A percentile compares a stretch with the other conserved stretches of the same genome.
phyloP scores from a whole-genome alignment of 1,284 basidiomycete species.

The Neonothopanus nambi region DNA sequence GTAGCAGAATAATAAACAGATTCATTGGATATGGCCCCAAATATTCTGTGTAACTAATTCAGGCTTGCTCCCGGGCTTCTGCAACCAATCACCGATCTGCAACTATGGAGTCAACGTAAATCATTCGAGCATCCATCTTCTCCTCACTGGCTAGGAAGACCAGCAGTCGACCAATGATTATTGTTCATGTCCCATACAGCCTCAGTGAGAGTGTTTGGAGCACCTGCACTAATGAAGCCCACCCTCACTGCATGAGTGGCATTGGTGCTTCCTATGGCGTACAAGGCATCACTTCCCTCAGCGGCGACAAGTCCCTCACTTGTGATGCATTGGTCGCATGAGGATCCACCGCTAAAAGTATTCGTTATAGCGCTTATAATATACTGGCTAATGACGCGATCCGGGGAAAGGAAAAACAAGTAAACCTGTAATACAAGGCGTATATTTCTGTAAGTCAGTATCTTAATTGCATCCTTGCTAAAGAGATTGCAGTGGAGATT shows the following conservation, averaged over 20 bases:
- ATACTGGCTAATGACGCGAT: slow-evolving; percentile 5
- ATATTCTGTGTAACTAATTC: too few species aligned
- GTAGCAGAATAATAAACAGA: too few species aligned
- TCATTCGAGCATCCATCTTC: too few species aligned
- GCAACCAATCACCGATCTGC: too few species aligned
- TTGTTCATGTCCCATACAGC: background rate
- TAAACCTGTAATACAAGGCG: background rate
- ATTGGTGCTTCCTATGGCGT: slow-evolving; percentile 4
- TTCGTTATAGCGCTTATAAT: background rate
- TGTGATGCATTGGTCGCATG: slow-evolving; percentile 1
- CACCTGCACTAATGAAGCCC: slow-evolving; percentile 8
- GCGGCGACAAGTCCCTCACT: slow-evolving; percentile 3
- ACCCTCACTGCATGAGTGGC: background rate
- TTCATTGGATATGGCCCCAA: too few species aligned
- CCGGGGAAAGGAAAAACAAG: slow-evolving; percentile 7
- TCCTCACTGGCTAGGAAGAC: too few species aligned
- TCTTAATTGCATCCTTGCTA: too few species aligned
- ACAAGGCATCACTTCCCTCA: slow-evolving; percentile 2
- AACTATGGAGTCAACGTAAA: too few species aligned
- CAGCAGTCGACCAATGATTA: background rate
- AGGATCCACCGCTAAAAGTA: background rate
- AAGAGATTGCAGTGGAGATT: too few species aligned
- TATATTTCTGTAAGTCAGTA: too few species aligned
- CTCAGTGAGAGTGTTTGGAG: slow-evolving; percentile 5
- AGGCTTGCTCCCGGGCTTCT: too few species aligned